Evolutionary conservation across 441 rosid genomes (phyloP), one percentile per base, ranked within the genome.

Genomic region (Adansonia rubrostipa): DNA sequence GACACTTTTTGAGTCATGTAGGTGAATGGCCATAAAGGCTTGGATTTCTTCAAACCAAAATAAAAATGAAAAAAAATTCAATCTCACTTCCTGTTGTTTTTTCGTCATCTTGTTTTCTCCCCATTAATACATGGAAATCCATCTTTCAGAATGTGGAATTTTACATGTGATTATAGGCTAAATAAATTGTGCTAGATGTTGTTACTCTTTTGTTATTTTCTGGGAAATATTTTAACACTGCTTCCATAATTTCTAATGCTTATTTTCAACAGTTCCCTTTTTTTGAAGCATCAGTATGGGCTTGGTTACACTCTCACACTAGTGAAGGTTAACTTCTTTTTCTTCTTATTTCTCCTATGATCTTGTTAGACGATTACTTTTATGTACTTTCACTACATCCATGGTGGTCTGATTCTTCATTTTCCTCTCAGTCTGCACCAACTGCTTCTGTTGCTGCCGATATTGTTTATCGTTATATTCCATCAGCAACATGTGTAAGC

Each of bases 281-380:
- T 93, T 88, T 85, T 96, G 92, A 96, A 96, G 94, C 98, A 93
- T 84, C 98, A 91, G 17, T 96, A 88, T 77, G 98, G 98, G 78
- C 98, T 94, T 81, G 99, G 99, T 67, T 96, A 96, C 85, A 94
- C 99, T 54, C 98, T 96, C 80, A 96, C 99, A 68, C 74, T 94
- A 82, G 93, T 89, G 67, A 92, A 94, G 98, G 98, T 94, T 83
- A 77, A 92, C 71, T 83, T 72, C 77, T 48, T 20, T 82, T 2
- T 50, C 33, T 58, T 53, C 33, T 28, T 28, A 15, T 15, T 68
- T 47, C 2, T 45, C 17, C 44, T 44, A 24, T 48, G 9, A 76
- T 50, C 33, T 76, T 64, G 40, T 65, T 64, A 40, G 53, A 65
- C 2, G 9, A 20, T 64, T 48, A 28, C 28, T 11, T 75, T 64